Evolutionary conservation across 148 eudicot species (phyloP).

Genomic region (Amaranthus cruentus): DNA sequence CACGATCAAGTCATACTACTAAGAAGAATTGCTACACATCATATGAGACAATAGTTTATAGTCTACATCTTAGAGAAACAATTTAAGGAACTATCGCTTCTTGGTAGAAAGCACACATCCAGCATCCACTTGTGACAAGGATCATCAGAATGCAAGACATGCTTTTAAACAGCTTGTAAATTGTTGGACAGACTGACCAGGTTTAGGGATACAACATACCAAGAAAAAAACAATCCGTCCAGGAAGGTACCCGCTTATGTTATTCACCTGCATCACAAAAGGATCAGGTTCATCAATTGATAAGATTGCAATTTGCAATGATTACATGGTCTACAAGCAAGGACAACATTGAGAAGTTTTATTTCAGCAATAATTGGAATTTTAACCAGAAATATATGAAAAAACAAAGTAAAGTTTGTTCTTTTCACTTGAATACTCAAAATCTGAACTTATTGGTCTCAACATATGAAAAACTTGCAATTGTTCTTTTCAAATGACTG

Average conservation of each 20-base stretch:
- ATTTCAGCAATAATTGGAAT: not conserved
- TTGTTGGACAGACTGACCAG: too few species aligned
- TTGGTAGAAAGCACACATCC: too few species aligned
- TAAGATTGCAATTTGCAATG: not conserved
- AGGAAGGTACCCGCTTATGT: conserved; percentile 98
- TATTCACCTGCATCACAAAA: conserved; percentile 65
- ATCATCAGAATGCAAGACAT: too few species aligned
- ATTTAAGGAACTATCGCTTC: too few species aligned
- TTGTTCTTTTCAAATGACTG: too few species aligned
- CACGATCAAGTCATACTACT: too few species aligned
- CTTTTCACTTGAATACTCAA: not conserved
- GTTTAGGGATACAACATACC: conserved; percentile 41
- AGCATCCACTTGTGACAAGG: too few species aligned
- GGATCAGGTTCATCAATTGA: not conserved
- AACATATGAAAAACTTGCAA: not conserved
- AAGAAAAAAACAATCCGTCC: conserved; percentile 96
- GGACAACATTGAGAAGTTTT: not conserved
- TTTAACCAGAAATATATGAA: not conserved
- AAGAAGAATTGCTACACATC: too few species aligned
- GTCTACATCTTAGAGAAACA: too few species aligned
- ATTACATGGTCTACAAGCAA: conserved; percentile 5
- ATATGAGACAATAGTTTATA: too few species aligned
- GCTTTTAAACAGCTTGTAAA: too few species aligned
- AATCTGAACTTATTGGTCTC: not conserved
- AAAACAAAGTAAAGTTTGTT: not conserved